Conservation (phyloP, 2,329 filamentous ascomycete species). For the Chrysoporthe puriensis region DNA sequence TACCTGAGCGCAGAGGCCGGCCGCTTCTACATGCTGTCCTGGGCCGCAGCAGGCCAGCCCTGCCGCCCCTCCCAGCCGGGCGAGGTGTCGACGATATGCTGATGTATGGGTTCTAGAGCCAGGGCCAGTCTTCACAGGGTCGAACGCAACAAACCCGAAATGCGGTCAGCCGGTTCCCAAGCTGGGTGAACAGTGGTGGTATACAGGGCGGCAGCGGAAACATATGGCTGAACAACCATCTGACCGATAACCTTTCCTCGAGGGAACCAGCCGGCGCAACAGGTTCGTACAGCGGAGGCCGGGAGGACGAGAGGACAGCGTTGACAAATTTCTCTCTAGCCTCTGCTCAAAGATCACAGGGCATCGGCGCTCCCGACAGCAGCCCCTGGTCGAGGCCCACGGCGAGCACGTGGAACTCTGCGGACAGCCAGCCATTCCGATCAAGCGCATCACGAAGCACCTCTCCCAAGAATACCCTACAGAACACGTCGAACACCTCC, state of each 20-base stretch:
- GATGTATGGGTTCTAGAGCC: conserved; percentile 17
- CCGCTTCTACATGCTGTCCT: not conserved
- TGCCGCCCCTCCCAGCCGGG: not conserved
- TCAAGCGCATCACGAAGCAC: conserved; percentile 26
- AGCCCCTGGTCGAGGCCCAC: conserved; percentile 22
- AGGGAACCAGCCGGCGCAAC: conserved; percentile 19
- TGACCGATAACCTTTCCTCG: conserved; percentile 19
- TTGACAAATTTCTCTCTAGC: conserved; percentile 22
- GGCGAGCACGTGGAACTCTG: conserved; percentile 22
- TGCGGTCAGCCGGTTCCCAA: conserved; percentile 18
- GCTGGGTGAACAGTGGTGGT: conserved; percentile 12
- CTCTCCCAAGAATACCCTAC: conserved; percentile 21
- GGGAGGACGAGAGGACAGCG: not conserved
- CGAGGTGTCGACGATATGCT: conserved; percentile 13
- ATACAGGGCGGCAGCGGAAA: conserved; percentile 14
- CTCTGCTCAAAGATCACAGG: conserved; percentile 22
- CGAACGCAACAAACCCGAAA: conserved; percentile 21
- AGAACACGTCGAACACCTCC: conserved; percentile 24
- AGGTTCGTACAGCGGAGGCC: conserved; percentile 21
- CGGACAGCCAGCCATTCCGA: conserved; percentile 23
- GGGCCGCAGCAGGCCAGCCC: not conserved
- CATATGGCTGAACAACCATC: conserved; percentile 24
- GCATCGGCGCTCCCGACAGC: conserved; percentile 21
- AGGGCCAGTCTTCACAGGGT: conserved; percentile 24
- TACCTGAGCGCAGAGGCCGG: not conserved